Conservation (phyloP, 805 yeast species). For the Candida railenensis region DNA sequence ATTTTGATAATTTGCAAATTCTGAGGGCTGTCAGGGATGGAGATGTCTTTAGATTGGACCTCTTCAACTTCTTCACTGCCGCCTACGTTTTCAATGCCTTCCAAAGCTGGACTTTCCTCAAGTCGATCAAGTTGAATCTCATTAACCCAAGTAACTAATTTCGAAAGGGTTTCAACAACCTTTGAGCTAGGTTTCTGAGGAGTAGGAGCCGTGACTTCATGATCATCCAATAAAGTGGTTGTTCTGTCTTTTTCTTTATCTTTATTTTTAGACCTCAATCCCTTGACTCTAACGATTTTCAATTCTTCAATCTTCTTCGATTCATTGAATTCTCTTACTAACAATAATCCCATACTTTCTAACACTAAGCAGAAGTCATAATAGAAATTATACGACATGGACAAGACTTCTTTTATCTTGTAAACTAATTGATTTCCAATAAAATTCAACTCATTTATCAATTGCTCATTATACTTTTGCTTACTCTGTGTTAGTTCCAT, state of each 20-base stretch:
- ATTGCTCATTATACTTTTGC: conserved; percentile 21
- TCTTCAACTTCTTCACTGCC: background rate
- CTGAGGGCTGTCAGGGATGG: background rate
- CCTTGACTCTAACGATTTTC: conserved; percentile 75
- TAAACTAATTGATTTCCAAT: conserved; percentile 16
- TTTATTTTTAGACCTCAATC: conserved; percentile 51
- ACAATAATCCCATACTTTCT: conserved; percentile 75
- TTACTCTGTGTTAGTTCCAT: conserved; percentile 38
- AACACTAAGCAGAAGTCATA: conserved; percentile 54
- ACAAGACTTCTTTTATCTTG: conserved; percentile 15
- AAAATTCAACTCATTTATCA: conserved; percentile 26
- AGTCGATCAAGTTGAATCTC: background rate
- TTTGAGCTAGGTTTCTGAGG: conserved; percentile 33
- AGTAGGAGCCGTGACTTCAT: conserved; percentile 26
- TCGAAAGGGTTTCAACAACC: conserved; percentile 40
- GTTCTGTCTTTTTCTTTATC: conserved; percentile 3
- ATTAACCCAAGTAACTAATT: conserved; percentile 48
- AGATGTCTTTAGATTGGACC: background rate
- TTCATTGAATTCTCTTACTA: conserved; percentile 39
- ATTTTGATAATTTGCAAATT: conserved; percentile 11
- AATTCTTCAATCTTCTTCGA: conserved; percentile 30
- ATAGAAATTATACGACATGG: conserved; percentile 28
- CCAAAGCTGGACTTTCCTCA: background rate
- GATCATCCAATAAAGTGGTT: conserved; percentile 17
- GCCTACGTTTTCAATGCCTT: background rate